phyloP scores from a whole-genome alignment of 1,284 basidiomycete genomes.

The Cutaneotrichosporon cavernicola region DNA sequence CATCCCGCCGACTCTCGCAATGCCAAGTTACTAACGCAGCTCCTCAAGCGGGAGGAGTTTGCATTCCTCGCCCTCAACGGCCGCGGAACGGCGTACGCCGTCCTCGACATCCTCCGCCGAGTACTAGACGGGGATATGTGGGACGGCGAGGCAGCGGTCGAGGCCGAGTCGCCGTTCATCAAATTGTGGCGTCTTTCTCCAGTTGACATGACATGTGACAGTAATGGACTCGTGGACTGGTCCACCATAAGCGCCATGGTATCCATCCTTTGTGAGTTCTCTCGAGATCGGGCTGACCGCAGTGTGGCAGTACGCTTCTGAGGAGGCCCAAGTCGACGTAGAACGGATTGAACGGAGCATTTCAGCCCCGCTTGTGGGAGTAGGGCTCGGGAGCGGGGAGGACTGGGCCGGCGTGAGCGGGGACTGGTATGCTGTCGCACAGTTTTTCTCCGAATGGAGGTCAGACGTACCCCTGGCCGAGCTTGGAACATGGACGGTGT shows the following conservation, averaged over 20 bases:
- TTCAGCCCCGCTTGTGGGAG: background rate
- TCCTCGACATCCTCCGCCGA: background rate
- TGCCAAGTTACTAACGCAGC: background rate
- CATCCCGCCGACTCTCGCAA: background rate
- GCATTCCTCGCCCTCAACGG: background rate
- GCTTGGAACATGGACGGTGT: background rate
- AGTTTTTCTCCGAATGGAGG: background rate
- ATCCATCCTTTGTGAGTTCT: background rate
- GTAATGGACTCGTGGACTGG: background rate
- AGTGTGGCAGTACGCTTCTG: background rate
- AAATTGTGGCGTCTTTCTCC: background rate
- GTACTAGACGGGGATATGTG: background rate
- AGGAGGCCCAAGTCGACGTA: background rate
- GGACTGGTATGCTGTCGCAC: background rate
- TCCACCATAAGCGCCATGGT: background rate
- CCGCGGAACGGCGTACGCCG: background rate
- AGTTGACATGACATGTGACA: background rate
- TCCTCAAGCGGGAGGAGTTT: background rate
- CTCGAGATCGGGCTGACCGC: background rate
- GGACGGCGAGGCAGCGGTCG: background rate
- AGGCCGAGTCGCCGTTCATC: background rate
- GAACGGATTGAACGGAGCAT: background rate
- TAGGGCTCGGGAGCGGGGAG: background rate
- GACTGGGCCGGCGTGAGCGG: slow-evolving; percentile 1
- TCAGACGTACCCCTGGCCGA: background rate